These are phyloP conservation scores for Tephrocybe sp. DNA, from an alignment of 768 basidiomycete genomes.

Conservation along the genomic window DNA sequence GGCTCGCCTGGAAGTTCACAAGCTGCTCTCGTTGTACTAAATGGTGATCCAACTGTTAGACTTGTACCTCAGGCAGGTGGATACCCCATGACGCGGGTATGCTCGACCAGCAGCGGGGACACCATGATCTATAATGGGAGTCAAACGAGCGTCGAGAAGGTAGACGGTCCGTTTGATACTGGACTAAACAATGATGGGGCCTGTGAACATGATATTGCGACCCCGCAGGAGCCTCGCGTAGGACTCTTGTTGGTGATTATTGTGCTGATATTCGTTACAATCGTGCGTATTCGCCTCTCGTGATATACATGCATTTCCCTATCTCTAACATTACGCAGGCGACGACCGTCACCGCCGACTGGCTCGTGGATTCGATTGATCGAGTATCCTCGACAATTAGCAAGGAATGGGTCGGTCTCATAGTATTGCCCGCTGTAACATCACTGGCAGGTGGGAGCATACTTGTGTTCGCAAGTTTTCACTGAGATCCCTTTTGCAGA, in stretches of 20 bases:
- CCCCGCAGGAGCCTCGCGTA: conserved; percentile 46
- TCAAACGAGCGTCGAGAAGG: conserved; percentile 8
- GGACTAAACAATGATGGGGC: not conserved
- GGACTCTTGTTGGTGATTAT: conserved; percentile 57
- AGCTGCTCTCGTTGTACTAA: conserved; percentile 6
- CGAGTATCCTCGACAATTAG: conserved; percentile 67
- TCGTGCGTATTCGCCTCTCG: conserved; percentile 38
- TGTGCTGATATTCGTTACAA: conserved; percentile 57
- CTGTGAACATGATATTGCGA: not conserved
- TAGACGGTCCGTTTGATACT: not conserved
- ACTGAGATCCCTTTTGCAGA: conserved; percentile 47
- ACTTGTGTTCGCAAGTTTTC: too few species aligned
- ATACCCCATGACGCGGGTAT: conserved; percentile 10
- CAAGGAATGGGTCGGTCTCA: conserved; percentile 87
- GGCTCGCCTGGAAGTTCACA: conserved; percentile 1
- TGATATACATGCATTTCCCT: not conserved
- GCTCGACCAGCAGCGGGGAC: not conserved
- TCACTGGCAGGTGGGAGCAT: conserved; percentile 73
- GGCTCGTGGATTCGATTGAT: conserved; percentile 82
- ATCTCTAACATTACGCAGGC: conserved; percentile 29
- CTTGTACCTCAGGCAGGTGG: conserved; percentile 12
- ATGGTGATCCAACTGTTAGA: conserved; percentile 15
- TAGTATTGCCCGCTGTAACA: conserved; percentile 82
- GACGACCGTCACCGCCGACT: conserved; percentile 57
- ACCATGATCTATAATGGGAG: conserved; percentile 7